A percentile compares a stretch with the other conserved stretches of the same genome.
Evolutionary conservation across 1,284 basidiomycete genomes (phyloP).

Genomic region (Puccinia horiana): DNA sequence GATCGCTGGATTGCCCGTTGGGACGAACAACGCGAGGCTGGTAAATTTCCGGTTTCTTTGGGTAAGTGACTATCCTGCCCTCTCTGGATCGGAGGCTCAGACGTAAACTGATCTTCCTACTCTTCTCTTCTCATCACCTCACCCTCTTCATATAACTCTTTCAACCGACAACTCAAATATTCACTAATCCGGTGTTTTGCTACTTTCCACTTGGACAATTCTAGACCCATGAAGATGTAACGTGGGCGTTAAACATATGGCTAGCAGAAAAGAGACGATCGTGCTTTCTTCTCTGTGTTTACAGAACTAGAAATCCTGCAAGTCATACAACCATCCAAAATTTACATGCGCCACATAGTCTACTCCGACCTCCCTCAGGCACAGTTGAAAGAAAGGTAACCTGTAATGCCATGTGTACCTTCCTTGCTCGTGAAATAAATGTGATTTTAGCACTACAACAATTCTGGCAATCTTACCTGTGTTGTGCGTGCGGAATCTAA

Average conservation of each 20-base stretch:
- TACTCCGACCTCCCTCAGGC: background rate
- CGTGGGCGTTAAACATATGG: background rate
- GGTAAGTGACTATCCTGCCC: slow-evolving; percentile 18
- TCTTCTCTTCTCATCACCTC: background rate
- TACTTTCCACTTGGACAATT: background rate
- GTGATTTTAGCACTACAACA: background rate
- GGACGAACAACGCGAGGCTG: slow-evolving; percentile 88
- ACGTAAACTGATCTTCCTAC: background rate
- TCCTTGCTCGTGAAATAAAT: background rate
- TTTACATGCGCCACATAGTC: background rate
- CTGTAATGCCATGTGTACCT: background rate
- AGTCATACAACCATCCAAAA: background rate
- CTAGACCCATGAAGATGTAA: slow-evolving; percentile 6
- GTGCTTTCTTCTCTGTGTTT: background rate
- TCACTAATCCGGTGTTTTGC: background rate
- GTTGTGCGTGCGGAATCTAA: background rate
- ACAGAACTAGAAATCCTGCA: background rate
- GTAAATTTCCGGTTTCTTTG: slow-evolving; percentile 71
- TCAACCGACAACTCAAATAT: background rate
- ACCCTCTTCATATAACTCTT: background rate
- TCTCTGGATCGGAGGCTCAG: background rate
- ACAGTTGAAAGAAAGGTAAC: background rate
- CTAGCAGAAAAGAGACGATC: background rate
- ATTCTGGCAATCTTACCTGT: background rate
- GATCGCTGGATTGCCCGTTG: slow-evolving; percentile 71